Base-by-base conservation (phyloP, 1,139 yeast species). In the Yamadazyma dushanensis region DNA sequence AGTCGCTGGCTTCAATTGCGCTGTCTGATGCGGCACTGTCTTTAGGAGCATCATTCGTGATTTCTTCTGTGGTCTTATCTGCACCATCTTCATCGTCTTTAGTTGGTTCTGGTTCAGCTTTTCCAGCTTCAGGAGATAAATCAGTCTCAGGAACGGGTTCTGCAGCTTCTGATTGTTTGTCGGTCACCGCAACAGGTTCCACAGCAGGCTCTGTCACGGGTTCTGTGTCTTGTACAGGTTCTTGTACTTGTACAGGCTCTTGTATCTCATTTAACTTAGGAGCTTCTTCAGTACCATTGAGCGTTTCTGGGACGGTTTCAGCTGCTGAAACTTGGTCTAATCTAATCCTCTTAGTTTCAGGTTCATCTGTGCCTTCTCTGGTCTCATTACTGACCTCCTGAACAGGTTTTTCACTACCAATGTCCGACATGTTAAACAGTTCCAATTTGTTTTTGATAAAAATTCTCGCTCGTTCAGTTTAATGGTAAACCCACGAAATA, bases 301-400 rank as follows among this genome's bases (percentile, higher is more conserved):
- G 71, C 22, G 47, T 66, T 26, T 70, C 71, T 15, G 70, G 67
- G 32, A 68, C 66, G 36, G 50, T n/a, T n/a, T n/a, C n/a, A n/a
- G n/a, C n/a, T 4, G 32, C 21, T 5, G 32, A 30, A n/a, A 14
- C 21, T 5, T 23, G 11, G 8, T 23, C 26, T n/a, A 23, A 23
- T 14, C 15, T 26, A 8, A 26, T 26, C n/a, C 28, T 26, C 11
- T 26, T 26, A 5, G 17, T n/a, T 5, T 26, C 28, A 8, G 16
- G 17, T 6, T 26, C 17, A 14, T 11, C n/a, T n/a, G n/a, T n/a
- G n/a, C n/a, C n/a, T n/a, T n/a, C n/a, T n/a, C n/a, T n/a, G n/a
- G n/a, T n/a, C 24, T 21, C 24, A 10, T 21, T 13, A 10, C n/a
- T 21, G n/a, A 13, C 24, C 24, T 10, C 9, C n/a, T 21, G 24